Evolutionary conservation across 805 yeast species (phyloP).

Genomic region (Ogataea degrootiae): DNA sequence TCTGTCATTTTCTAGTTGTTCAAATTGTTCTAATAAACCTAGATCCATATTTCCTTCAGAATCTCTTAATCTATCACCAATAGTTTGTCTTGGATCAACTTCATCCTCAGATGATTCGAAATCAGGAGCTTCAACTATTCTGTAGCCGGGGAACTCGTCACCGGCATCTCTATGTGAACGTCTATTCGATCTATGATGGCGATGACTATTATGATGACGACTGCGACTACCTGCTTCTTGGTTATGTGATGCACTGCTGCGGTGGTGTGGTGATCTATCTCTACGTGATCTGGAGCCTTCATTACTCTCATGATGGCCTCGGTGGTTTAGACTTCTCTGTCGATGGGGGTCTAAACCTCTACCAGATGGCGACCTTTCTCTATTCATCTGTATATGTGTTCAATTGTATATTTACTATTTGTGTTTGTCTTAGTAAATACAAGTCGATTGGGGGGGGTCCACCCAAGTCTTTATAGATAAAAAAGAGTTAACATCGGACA

Average conservation of each 20-base stretch:
- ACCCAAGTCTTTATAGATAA: too few species aligned
- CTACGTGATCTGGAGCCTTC: too few species aligned
- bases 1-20: not conserved
- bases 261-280: not conserved
- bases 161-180: not conserved
- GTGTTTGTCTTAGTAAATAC: too few species aligned
- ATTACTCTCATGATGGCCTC: not conserved
- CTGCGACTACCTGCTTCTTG: not conserved
- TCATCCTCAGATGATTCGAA: conserved; percentile 22
- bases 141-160: conserved; percentile 13
- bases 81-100: not conserved
- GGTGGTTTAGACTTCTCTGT: not conserved
- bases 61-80: conserved; percentile 5
- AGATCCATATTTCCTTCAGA: conserved; percentile 9
- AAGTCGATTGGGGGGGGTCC: too few species aligned
- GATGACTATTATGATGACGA: conserved; percentile 2
- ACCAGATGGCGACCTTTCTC: not conserved
- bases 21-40: conserved; percentile 2
- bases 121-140: conserved; percentile 22
- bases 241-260: not conserved
- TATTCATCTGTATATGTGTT: too few species aligned
- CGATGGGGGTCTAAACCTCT: not conserved
- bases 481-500: too few species aligned
- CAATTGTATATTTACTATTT: too few species aligned
- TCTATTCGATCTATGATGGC: conserved; percentile 1